Base-by-base conservation (phyloP, 306 rosid species). In the Citrullus colocynthis region DNA sequence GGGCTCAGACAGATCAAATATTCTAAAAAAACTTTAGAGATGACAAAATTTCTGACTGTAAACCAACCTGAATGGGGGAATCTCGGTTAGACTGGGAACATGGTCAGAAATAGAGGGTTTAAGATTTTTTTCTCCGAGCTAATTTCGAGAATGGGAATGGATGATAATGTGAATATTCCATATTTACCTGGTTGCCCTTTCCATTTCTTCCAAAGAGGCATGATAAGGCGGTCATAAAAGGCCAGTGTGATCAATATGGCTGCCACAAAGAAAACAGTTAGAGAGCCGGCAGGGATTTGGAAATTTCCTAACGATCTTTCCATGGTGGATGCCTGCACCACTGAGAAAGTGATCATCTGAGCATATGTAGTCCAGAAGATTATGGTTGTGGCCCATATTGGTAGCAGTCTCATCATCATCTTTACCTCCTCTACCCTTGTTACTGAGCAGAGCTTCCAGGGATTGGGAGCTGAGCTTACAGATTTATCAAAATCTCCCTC, bases 311-410 rank as follows among this genome's bases (percentile, higher is more conserved):
- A 8, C 6, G 87, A 85, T 61, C 98, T 88, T 32, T 89, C 78
- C 98, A 94, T 94, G 76, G 96, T 94, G 80, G 95, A 51, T 37
- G 98, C 98, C 88, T 94, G 98, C 79, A 87, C 98, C 56, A 94
- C 98, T 11, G 98, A 92, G 84, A 92, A 94, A 57, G 98, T 94
- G 74, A 94, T 87, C 97, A 94, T 82, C 78, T 94, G 98, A 16
- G 98, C 96, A 17, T 94, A 88, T 5, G 91, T 78, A 51, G 97
- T 94, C 98, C 98, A 94, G 82, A 94, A 94, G 80, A 92, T 81
- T 78, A 94, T 94, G 82, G 98, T 90, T 42, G 98, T 94, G 61
- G 95, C 97, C 98, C 97, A 94, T 82, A 92, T 82, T 24, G 98
- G 98, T n/a, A 92, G 82, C 34, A 94, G 84, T 48, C 89, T 90